These are phyloP conservation scores for Backusella circina DNA, from an alignment of 192 early-diverging fungal species.

Conservation along the genomic window DNA sequence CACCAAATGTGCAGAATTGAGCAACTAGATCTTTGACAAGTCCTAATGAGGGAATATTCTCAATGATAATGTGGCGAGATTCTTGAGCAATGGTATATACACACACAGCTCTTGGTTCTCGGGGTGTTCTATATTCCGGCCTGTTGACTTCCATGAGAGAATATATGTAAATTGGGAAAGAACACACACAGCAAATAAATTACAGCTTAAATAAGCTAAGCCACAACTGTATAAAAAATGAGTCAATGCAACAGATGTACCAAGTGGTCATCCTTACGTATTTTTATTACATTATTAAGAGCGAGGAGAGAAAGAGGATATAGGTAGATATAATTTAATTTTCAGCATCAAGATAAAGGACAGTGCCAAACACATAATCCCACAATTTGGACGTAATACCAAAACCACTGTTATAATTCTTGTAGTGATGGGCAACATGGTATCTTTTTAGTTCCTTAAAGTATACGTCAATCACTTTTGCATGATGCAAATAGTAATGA, in stretches of 20 bases:
- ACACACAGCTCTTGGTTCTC: constrained; percentile 10
- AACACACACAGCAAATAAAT: not conserved
- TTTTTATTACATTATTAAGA: too few species aligned
- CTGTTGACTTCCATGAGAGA: not conserved
- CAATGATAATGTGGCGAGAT: constrained; percentile 29
- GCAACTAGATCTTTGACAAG: constrained; percentile 15
- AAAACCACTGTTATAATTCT: constrained; percentile 78
- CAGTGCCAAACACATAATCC: constrained; percentile 81
- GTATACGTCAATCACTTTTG: constrained; percentile 62
- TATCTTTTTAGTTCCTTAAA: constrained; percentile 88
- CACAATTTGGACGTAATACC: constrained; percentile 91
- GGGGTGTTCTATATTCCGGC: constrained; percentile 21
- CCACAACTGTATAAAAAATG: too few species aligned
- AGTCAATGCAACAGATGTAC: too few species aligned
- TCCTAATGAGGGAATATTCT: constrained; percentile 26
- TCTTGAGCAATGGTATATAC: constrained; percentile 36
- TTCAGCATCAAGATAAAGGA: constrained; percentile 22
- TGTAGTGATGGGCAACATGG: constrained; percentile 95
- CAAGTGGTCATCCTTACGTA: too few species aligned
- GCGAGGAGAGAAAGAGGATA: too few species aligned
- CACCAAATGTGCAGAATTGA: constrained; percentile 10
- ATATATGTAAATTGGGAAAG: not conserved
- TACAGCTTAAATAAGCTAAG: not conserved
- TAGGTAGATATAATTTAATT: not conserved
- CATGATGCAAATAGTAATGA: constrained; percentile 96